phyloP scores from a whole-genome alignment of 768 basidiomycete genomes.

The Pleurotus cornucopiae region DNA sequence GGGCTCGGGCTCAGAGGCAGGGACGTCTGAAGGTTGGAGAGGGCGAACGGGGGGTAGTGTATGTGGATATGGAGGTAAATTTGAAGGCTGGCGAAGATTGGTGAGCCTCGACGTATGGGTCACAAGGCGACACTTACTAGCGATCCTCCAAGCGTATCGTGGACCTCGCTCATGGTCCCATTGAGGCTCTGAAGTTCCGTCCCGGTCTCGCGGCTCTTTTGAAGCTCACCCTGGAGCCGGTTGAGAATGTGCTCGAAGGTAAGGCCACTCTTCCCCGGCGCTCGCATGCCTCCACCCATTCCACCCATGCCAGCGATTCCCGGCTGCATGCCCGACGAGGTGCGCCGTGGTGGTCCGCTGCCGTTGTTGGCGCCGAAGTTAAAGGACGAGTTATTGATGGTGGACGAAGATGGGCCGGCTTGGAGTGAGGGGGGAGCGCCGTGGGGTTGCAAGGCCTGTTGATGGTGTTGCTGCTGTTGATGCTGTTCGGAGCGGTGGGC shows the following conservation, averaged over 20 bases:
- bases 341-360: constrained; percentile 25
- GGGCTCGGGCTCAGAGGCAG: constrained; percentile 21
- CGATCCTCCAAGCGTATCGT: constrained; percentile 84
- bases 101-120: not conserved
- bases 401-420: constrained; percentile 11
- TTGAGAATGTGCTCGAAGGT: constrained; percentile 91
- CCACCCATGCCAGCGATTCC: constrained; percentile 70
- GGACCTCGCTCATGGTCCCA: constrained; percentile 83
- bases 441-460: constrained; percentile 27
- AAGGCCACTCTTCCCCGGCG: constrained; percentile 72
- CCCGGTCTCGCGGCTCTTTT: constrained; percentile 92
- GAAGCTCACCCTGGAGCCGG: constrained; percentile 88
- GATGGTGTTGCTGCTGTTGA: constrained; percentile 46
- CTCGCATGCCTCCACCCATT: constrained; percentile 67
- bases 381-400: constrained; percentile 9
- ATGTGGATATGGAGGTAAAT: constrained; percentile 59
- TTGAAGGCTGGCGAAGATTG: constrained; percentile 43
- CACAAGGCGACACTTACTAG: constrained; percentile 45
- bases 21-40: constrained; percentile 22
- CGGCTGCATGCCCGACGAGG: constrained; percentile 20
- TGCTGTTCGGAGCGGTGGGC: constrained; percentile 70
- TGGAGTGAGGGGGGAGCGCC: constrained; percentile 14
- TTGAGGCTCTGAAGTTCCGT: constrained; percentile 77
- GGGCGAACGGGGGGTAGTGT: constrained; percentile 64
- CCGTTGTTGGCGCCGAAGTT: constrained; percentile 15